A percentile compares a stretch with the other conserved stretches of the same genome.
phyloP scores from a whole-genome alignment of 31 red algal genomes.

The Bonnemaisonia californica region DNA sequence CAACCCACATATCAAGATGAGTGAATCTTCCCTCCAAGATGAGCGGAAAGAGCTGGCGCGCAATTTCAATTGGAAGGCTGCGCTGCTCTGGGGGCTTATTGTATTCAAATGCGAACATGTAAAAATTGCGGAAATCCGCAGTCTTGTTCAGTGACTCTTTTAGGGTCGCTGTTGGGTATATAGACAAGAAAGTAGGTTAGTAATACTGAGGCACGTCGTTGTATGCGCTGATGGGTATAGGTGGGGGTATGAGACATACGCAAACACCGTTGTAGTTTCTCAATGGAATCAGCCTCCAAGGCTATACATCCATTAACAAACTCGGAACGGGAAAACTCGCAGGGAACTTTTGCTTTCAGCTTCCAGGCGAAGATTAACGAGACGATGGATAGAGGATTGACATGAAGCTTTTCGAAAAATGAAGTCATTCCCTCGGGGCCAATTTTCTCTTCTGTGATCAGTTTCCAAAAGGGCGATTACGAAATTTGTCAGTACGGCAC shows the following conservation, averaged over 20 bases:
- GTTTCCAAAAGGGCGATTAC: background rate
- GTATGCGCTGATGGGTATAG: no score
- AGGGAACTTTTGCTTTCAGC: conserved; percentile 63
- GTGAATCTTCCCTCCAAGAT: conserved; percentile 74
- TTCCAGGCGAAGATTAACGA: conserved; percentile 91
- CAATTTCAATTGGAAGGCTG: conserved; percentile 73
- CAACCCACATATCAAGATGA: conserved; percentile 77
- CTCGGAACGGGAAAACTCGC: conserved; percentile 80
- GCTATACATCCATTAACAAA: conserved; percentile 70
- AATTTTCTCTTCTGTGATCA: conserved; percentile 65
- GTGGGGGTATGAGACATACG: conserved; percentile 54
- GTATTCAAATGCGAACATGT: conserved; percentile 93
- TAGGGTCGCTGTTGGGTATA: conserved; percentile 38
- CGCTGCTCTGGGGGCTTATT: conserved; percentile 75
- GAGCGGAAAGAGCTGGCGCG: conserved; percentile 78
- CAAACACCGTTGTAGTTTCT: conserved; percentile 63
- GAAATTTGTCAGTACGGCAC: background rate
- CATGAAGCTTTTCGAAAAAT: conserved; percentile 70
- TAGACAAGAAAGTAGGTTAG: background rate
- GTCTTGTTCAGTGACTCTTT: conserved; percentile 39
- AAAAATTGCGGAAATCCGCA: conserved; percentile 81
- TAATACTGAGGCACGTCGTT: background rate
- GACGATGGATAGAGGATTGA: conserved; percentile 75
- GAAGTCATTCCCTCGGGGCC: conserved; percentile 76
- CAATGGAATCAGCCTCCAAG: conserved; percentile 66